A percentile compares a stretch with the other conserved stretches of the same genome.
These are phyloP conservation scores for Leptodermis oblonga DNA, from an alignment of 257 asterid genomes.

Conservation along the genomic window DNA sequence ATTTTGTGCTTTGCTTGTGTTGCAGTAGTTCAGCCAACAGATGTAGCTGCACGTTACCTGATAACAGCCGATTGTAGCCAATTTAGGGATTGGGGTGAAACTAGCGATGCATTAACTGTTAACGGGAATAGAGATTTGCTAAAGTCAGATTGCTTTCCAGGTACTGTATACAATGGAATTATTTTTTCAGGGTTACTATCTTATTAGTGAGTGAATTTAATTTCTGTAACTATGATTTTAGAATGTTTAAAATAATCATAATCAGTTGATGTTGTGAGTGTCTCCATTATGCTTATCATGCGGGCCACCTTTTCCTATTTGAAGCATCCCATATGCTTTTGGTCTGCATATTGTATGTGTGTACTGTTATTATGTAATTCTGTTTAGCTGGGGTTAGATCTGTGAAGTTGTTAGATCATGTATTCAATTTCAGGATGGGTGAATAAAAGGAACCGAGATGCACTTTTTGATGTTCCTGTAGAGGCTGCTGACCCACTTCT, in stretches of 20 bases:
- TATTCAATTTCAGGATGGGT: slow-evolving; percentile 37
- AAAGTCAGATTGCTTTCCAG: slow-evolving; percentile 37
- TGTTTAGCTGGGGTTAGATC: neutral
- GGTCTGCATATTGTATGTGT: neutral
- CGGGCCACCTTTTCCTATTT: neutral
- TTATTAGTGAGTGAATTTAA: neutral
- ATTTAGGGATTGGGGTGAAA: slow-evolving; percentile 45
- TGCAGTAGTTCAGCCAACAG: slow-evolving; percentile 82
- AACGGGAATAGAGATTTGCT: slow-evolving; percentile 32
- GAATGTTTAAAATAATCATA: neutral
- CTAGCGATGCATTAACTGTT: slow-evolving; percentile 29
- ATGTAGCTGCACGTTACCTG: slow-evolving; percentile 57
- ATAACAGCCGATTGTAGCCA: slow-evolving; percentile 65
- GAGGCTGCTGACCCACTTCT: slow-evolving; percentile 38
- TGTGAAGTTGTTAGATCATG: slow-evolving; percentile 15
- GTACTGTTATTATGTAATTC: neutral
- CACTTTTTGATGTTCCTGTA: slow-evolving; percentile 34
- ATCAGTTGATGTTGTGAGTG: neutral
- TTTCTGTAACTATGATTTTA: neutral
- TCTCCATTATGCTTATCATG: neutral
- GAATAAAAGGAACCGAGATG: slow-evolving; percentile 35
- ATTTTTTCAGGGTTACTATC: neutral
- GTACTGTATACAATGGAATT: slow-evolving; percentile 22
- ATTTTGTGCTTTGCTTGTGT: slow-evolving; percentile 88
- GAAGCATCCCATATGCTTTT: neutral